Conservation (phyloP, 1,284 basidiomycete genomes). For the Leccinum pallidistipes region DNA sequence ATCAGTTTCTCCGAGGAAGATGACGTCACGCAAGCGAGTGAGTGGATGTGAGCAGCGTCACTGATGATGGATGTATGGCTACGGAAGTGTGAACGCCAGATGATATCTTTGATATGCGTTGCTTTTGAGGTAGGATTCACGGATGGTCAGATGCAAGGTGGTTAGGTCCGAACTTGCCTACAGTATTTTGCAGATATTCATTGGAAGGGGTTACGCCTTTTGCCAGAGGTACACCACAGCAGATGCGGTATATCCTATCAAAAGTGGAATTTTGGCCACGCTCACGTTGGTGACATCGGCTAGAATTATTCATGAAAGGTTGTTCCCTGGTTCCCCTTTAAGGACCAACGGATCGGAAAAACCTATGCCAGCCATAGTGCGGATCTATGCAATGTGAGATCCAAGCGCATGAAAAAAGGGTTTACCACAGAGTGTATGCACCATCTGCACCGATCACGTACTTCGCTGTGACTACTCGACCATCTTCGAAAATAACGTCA, state of each 20-base stretch:
- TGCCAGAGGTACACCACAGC: conserved; percentile 32
- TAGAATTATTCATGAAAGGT: conserved; percentile 20
- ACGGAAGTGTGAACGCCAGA: conserved; percentile 41
- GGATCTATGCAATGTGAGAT: conserved; percentile 11
- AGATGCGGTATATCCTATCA: conserved; percentile 36
- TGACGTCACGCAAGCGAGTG: conserved; percentile 27
- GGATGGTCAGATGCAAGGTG: conserved; percentile 16
- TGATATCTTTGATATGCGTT: conserved; percentile 19
- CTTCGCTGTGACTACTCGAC: conserved; percentile 38
- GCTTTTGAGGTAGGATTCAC: conserved; percentile 23
- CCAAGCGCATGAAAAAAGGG: neutral
- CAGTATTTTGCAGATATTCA: conserved; percentile 38
- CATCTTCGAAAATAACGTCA: too few species aligned
- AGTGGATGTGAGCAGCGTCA: conserved; percentile 47
- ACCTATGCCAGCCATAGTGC: conserved; percentile 18
- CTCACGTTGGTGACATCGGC: conserved; percentile 15
- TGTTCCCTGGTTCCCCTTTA: conserved; percentile 1
- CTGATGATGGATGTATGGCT: conserved; percentile 40
- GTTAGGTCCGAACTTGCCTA: conserved; percentile 35
- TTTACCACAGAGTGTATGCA: conserved; percentile 46
- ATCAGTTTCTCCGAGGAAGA: neutral
- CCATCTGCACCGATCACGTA: conserved; percentile 38
- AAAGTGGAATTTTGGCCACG: conserved; percentile 6
- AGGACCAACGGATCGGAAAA: conserved; percentile 13
- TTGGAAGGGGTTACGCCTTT: conserved; percentile 31